Base-by-base conservation (phyloP, 768 basidiomycete genomes). In the Mrakia frigida region DNA sequence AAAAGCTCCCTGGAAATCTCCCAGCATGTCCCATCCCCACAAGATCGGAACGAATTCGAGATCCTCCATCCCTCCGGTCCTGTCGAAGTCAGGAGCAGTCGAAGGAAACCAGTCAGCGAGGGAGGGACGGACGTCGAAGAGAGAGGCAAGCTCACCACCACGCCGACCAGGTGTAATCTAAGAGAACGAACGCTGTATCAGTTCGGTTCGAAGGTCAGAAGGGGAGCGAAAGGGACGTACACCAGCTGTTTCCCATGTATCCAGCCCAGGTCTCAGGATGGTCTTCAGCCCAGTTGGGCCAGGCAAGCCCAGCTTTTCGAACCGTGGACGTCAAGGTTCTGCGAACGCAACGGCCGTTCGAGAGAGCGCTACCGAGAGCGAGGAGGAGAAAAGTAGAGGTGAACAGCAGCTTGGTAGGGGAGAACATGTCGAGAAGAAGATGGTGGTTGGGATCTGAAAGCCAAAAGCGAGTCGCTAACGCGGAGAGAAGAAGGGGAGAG, bases 41-140 rank as follows among this genome's bases (percentile, higher is more conserved):
- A 76, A 59, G 69, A 76, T 76, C 7, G 75, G 75, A 60, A 76
- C 75, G 41, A 76, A 76, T 59, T 76, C 75, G 37, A 61, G 39
- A 53, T 21, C 52, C 16, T 53, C 52, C 52, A 53, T 53, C 25
- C 52, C 52, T 5, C 52, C 52, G 7, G 52, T 53, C 52, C 43
- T 43, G 35, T 16, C 23, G 53, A n/a, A 18, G 37, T 61, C 37
- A 7, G 53, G 0, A 41, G 56, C 52, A 46, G 70, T 68, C 28
- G 16, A 11, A 11, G 43, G 10, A 14, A 43, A 43, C 11, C 10
- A 43, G 16, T 43, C 11, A 43, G 43, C 11, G 10, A 14, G 43
- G 5, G 11, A 14, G 43, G 16, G 43, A 43, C 1, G 43, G 43
- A 43, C 5, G 43, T n/a, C 10, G 11, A 13, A 14, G 11, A 13